Evolutionary conservation across 2,329 filamentous ascomycete genomes (phyloP).

Genomic region (Calycina herbarum): DNA sequence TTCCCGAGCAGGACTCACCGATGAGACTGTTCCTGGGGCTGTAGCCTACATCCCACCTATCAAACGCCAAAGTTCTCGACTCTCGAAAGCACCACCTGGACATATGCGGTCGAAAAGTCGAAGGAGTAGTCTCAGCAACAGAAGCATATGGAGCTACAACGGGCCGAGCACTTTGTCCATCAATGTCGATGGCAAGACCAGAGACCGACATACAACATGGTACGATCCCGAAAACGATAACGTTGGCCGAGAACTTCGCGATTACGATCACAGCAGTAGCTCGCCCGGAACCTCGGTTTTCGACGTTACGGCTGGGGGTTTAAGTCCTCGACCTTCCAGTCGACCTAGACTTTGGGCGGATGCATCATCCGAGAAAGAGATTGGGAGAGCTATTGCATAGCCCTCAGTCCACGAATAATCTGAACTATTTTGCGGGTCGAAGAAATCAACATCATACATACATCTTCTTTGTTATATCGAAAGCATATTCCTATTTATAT

Average conservation of each 20-base stretch:
- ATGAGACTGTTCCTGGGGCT: constrained; percentile 60
- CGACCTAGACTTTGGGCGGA: constrained; percentile 21
- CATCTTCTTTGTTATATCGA: constrained; percentile 3
- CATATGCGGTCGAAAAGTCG: constrained; percentile 35
- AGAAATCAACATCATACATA: constrained; percentile 8
- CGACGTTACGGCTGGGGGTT: constrained; percentile 23
- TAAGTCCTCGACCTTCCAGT: constrained; percentile 32
- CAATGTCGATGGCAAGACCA: constrained; percentile 21
- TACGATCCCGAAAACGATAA: constrained; percentile 31
- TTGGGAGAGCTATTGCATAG: constrained; percentile 34
- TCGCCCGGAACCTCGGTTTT: constrained; percentile 30
- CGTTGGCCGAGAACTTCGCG: constrained; percentile 19
- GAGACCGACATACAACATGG: constrained; percentile 26
- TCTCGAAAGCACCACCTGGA: constrained; percentile 47
- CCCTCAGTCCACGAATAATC: not conserved
- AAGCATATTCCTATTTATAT: not conserved
- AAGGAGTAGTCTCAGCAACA: constrained; percentile 34
- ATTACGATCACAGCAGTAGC: constrained; percentile 19
- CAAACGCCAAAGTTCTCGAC: constrained; percentile 53
- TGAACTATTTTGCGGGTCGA: constrained; percentile 11
- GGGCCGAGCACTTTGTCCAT: constrained; percentile 17
- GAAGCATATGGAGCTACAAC: constrained; percentile 32
- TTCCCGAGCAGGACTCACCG: constrained; percentile 61
- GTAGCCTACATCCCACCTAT: constrained; percentile 56
- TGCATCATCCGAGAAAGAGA: constrained; percentile 23